phyloP scores from a whole-genome alignment of 768 basidiomycete genomes.

The Clitopilus passeckerianus region DNA sequence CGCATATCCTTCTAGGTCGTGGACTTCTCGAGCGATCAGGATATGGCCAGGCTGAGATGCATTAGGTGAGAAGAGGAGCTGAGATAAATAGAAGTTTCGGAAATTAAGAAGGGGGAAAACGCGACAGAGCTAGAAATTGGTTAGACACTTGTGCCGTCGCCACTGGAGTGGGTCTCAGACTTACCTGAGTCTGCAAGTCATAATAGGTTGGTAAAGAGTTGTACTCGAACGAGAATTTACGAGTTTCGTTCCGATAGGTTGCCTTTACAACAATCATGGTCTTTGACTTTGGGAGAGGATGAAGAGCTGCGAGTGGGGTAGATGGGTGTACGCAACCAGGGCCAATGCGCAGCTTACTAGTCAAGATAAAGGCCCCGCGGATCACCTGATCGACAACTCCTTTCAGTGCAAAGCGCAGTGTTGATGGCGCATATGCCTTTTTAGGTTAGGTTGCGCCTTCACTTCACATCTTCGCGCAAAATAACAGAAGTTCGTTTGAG shows the following conservation, averaged over 20 bases:
- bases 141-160: slow-evolving; percentile 19
- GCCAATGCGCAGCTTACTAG: neutral
- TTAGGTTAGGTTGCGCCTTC: too few relatives aligned
- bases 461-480: too few relatives aligned
- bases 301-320: neutral
- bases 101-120: slow-evolving; percentile 54
- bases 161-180: slow-evolving; percentile 12
- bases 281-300: slow-evolving; percentile 16
- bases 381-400: slow-evolving; percentile 1
- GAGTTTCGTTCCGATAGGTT: slow-evolving; percentile 66
- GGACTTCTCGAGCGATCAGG: slow-evolving; percentile 57
- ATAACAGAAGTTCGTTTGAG: too few relatives aligned
- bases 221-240: slow-evolving; percentile 58
- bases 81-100: slow-evolving; percentile 56
- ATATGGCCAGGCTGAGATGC: slow-evolving; percentile 49
- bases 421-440: neutral
- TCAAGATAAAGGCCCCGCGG: slow-evolving; percentile 1
- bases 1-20: slow-evolving; percentile 51
- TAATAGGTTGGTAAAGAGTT: slow-evolving; percentile 57
- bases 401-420: neutral
- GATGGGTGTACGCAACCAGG: slow-evolving; percentile 9
- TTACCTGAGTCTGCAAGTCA: slow-evolving; percentile 60
- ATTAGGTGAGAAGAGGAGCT: slow-evolving; percentile 65
- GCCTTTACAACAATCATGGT: slow-evolving; percentile 76
- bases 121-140: slow-evolving; percentile 51